Base-by-base conservation (phyloP, 208 protist genomes). In the Acanthamoeba triangularis region DNA sequence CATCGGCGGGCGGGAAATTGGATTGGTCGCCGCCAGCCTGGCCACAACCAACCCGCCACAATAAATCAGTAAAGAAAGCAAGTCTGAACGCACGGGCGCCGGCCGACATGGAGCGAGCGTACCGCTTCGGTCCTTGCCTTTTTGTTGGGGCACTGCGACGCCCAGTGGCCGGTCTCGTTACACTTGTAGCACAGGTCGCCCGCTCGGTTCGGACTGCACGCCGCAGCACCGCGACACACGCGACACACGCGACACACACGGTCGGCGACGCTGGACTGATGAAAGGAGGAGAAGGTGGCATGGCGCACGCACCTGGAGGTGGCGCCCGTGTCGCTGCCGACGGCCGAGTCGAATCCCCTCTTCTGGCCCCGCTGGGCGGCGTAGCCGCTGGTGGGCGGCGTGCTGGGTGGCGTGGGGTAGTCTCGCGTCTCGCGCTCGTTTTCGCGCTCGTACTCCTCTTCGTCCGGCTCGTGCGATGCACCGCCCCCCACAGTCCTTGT, bases 111-210 rank as follows among this genome's bases (percentile, higher is more conserved):
- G 65, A 14, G 65, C 14, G 59, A 4, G 2, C 3, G 28, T 67
- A n/a, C 23, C 20, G 41, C 1, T 30, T 87, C 78, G 49, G 44
- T 35, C 49, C 78, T 52, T 14, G 78, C 44, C 49, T 87, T 87
- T 30, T 87, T 87, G 49, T 87, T 87, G 37, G 78, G 78, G 28
- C 78, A 87, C 49, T 87, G 78, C 16, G 25, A 37, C 4, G 78
- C 14, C 78, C 78, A 87, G 78, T 87, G 78, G 11, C 78, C 78
- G n/a, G 78, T 35, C n/a, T 59, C 78, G 44, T 35, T 35, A 25
- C 78, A 87, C 28, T 49, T 54, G 47, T 61, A 87, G 44, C 78
- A 87, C 78, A 35, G 23, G 49, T 87, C 47, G 28, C n/a, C 56
- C 14, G 16, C 20, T 52, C 44, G 78, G 78, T 25, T 59, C 13